Conservation (phyloP, 2,329 filamentous ascomycete genomes). For the Hymenoscyphus infarciens region DNA sequence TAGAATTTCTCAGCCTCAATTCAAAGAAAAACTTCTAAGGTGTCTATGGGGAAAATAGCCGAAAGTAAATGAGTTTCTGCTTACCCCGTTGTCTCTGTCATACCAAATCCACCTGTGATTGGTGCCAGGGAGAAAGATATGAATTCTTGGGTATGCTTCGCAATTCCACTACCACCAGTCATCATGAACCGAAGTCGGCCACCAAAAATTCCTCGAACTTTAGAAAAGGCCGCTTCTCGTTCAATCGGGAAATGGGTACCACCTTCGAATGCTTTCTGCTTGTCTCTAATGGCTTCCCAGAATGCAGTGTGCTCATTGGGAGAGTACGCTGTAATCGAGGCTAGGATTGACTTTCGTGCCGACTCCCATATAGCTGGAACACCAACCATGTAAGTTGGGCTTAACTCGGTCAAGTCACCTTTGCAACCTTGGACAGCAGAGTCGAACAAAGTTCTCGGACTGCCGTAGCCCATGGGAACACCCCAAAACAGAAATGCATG, state of each 20-base stretch:
- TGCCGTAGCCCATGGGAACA: conserved; percentile 88
- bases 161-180: conserved; percentile 88
- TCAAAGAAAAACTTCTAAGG: too few species aligned
- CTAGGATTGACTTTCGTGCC: conserved; percentile 66
- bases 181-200: conserved; percentile 83
- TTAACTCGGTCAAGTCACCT: conserved; percentile 89
- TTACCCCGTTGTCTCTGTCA: conserved; percentile 80
- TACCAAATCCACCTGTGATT: conserved; percentile 82
- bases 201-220: conserved; percentile 6
- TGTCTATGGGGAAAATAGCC: neutral
- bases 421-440: conserved; percentile 80
- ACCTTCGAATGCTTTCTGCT: conserved; percentile 7
- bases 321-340: neutral
- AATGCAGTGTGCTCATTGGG: conserved; percentile 6
- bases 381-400: conserved; percentile 84
- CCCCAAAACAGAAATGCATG: conserved; percentile 86
- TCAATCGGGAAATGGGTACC: neutral
- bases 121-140: conserved; percentile 85
- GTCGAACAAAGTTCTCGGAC: conserved; percentile 82
- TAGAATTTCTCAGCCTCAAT: conserved; percentile 42
- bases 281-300: conserved; percentile 5
- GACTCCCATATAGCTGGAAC: conserved; percentile 97
- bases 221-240: conserved; percentile 3
- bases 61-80: neutral
- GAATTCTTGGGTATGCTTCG: conserved; percentile 81